A percentile compares a stretch with the other conserved stretches of the same genome.
phyloP scores from a whole-genome alignment of 108 stramenopile genomes.

The Cyclotella baltica region DNA sequence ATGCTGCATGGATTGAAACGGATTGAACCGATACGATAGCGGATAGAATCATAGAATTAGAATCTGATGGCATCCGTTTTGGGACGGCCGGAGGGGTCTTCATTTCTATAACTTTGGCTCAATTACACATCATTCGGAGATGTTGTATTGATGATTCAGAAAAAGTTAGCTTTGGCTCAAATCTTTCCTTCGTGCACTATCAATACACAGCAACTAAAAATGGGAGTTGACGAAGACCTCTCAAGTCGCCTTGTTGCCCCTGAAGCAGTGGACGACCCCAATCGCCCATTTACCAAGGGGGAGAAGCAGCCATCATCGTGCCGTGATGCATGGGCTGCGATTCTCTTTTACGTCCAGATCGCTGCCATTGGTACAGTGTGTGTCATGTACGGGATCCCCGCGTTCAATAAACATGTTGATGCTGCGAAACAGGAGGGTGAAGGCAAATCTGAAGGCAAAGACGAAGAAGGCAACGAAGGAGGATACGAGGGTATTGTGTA shows the following conservation, averaged over 20 bases:
- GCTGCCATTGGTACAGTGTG: slow-evolving; percentile 50
- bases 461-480: slow-evolving; percentile 5
- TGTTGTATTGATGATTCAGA: no score
- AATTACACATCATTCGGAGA: no score
- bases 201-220: no score
- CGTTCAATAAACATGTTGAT: slow-evolving; percentile 23
- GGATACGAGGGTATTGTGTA: slow-evolving; percentile 42
- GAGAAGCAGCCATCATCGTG: slow-evolving; percentile 47
- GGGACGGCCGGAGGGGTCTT: no score
- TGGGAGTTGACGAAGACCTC: slow-evolving; percentile 20
- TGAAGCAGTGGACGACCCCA: slow-evolving; percentile 20
- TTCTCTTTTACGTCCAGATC: slow-evolving; percentile 71
- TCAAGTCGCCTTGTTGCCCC: slow-evolving; percentile 8
- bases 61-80: no score
- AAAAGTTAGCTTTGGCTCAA: no score
- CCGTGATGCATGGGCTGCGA: slow-evolving; percentile 62
- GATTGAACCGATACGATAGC: no score
- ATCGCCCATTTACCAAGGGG: slow-evolving; percentile 32
- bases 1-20: no score
- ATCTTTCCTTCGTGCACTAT: no score
- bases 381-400: slow-evolving; percentile 28
- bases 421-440: background rate
- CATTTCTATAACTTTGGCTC: no score
- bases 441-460: background rate
- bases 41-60: no score